Conservation (phyloP, 768 basidiomycete genomes). For the Crassisporium funariophilum region DNA sequence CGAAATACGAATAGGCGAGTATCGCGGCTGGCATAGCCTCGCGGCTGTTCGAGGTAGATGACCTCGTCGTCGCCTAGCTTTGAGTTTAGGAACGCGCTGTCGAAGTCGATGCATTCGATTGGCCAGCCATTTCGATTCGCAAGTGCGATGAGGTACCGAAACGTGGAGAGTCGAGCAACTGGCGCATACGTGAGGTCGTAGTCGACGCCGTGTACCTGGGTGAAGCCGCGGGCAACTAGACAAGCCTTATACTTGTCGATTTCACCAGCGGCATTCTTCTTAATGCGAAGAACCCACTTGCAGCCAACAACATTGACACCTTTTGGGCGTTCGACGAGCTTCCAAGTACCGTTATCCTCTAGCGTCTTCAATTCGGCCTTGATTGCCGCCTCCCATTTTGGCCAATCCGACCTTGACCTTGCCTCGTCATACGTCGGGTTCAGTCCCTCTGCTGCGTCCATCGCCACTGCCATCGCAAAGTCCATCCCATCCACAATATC, state of each 20-base stretch:
- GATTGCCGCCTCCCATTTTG: constrained; percentile 16
- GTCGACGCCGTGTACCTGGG: constrained; percentile 36
- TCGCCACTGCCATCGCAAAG: constrained; percentile 10
- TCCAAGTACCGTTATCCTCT: constrained; percentile 14
- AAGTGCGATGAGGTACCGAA: constrained; percentile 29
- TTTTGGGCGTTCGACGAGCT: constrained; percentile 6
- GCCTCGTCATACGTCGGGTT: constrained; percentile 5
- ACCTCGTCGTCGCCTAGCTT: constrained; percentile 11
- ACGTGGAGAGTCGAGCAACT: constrained; percentile 24
- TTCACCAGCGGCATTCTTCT: constrained; percentile 29
- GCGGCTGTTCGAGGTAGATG: constrained; percentile 31
- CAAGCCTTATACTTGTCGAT: constrained; percentile 30
- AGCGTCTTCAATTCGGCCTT: constrained; percentile 6
- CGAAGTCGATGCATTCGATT: constrained; percentile 40
- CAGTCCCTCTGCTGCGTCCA: constrained; percentile 1
- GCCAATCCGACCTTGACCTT: neutral
- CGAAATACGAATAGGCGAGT: constrained; percentile 7
- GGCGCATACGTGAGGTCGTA: constrained; percentile 31
- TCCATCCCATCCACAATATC: constrained; percentile 4
- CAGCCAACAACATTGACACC: constrained; percentile 7
- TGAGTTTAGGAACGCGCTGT: constrained; percentile 21
- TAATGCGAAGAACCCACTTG: constrained; percentile 17
- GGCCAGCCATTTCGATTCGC: constrained; percentile 32
- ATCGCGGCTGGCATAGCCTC: constrained; percentile 10
- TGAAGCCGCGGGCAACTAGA: constrained; percentile 27